Evolutionary conservation across 768 basidiomycete genomes (phyloP), one percentile per base, ranked within the genome.

Genomic region (Termitomyces heimii): DNA sequence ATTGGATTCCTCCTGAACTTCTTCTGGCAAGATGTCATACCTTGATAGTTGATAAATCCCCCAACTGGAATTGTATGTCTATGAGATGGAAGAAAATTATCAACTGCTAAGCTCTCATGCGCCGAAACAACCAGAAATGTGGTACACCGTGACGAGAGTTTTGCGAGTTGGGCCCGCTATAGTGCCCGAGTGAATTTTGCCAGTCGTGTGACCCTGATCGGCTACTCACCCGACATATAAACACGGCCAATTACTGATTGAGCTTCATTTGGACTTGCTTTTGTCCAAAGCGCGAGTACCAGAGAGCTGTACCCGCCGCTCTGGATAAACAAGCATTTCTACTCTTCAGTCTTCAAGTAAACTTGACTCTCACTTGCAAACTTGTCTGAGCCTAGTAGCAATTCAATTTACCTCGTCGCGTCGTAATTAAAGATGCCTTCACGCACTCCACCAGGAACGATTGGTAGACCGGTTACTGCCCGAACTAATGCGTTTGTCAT

Each of bases 401-500:
- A 39, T 34, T 42, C 53, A 53, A 16, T 35, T 26, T 35, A 10
- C 6, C 18, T 22, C n/a, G 39, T 39, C 18, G 50, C n/a, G 24
- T 37, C 16, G 14, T 50, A 10, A 26, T 28, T 6, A 35, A 51
- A 28, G 54, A 60, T 60, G 59, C 28, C 44, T 16, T 37, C 39
- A 34, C 61, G 58, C 49, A 43, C 18, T n/a, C 9, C 10, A 4
- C 55, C 52, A 45, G 62, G 65, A 52, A 59, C 47, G 3, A 48
- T 45, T 20, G 63, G 63, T 5, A 51, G 20, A 31, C 34, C 29
- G 35, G 51, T 64, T 9, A 20, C 8, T 5, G 67, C 60, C 9
- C 47, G 47, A 2, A 63, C 63, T 5, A 68, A 68, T 53, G 66
- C 67, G 24, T 68, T 65, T 29, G 57, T 60, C 28, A 34, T 68